Conservation (phyloP, 2,329 filamentous ascomycete genomes). For the Scedosporium boydii region DNA sequence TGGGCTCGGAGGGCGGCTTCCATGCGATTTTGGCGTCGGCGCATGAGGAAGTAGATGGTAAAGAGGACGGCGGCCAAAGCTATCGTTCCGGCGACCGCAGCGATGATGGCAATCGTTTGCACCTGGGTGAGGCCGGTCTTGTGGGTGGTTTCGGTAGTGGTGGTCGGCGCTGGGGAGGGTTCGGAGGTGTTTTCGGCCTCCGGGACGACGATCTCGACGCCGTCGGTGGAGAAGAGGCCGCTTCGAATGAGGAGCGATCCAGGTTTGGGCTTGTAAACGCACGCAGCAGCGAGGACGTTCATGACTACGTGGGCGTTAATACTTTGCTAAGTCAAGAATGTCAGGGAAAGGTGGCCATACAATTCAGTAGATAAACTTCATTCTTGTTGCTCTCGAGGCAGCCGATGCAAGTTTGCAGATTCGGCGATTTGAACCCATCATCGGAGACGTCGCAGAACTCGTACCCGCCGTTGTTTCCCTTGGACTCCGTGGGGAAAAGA, state of each 20-base stretch:
- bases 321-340: neutral
- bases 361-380: neutral
- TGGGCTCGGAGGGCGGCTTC: neutral
- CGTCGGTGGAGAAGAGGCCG: neutral
- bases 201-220: neutral
- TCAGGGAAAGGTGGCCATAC: neutral
- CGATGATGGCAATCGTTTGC: neutral
- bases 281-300: neutral
- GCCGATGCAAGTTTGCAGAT: neutral
- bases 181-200: neutral
- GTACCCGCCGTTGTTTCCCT: neutral
- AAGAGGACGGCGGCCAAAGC: neutral
- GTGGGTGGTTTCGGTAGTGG: neutral
- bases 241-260: neutral
- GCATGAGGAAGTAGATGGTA: neutral
- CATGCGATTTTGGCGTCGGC: neutral
- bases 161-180: neutral
- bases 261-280: neutral
- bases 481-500: neutral
- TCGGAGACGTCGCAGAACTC: neutral
- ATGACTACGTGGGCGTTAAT: neutral
- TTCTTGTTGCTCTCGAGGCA: slow-evolving; percentile 1
- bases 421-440: neutral
- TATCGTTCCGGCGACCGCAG: neutral
- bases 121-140: neutral